Conservation (phyloP, 106 monocot genomes). For the Amphibolis antarctica region DNA sequence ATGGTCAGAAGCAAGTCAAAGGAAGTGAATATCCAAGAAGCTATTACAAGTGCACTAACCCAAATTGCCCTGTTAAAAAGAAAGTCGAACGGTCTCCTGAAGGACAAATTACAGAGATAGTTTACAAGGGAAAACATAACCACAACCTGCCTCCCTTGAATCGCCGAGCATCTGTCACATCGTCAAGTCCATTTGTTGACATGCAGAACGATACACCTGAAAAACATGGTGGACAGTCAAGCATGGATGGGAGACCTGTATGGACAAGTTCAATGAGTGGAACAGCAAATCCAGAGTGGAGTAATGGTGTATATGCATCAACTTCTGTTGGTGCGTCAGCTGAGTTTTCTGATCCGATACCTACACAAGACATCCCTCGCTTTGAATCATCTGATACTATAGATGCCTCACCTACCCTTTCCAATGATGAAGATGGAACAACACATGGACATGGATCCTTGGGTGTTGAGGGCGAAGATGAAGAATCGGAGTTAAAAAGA, state of each 20-base stretch:
- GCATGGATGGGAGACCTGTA: slow-evolving; percentile 10
- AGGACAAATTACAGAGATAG: slow-evolving; percentile 69
- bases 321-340: slow-evolving; percentile 17
- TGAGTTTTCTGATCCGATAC: slow-evolving; percentile 29
- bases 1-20: slow-evolving; percentile 94
- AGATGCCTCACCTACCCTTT: slow-evolving; percentile 36
- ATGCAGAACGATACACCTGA: slow-evolving; percentile 30
- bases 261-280: slow-evolving; percentile 19
- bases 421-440: slow-evolving; percentile 40
- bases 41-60: slow-evolving; percentile 88
- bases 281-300: slow-evolving; percentile 16
- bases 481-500: slow-evolving; percentile 68
- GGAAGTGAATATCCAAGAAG: slow-evolving; percentile 78
- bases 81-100: slow-evolving; percentile 76
- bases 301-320: slow-evolving; percentile 21
- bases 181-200: slow-evolving; percentile 14
- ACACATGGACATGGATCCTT: slow-evolving; percentile 34
- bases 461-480: slow-evolving; percentile 38
- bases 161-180: slow-evolving; percentile 21
- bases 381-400: slow-evolving; percentile 36
- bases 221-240: slow-evolving; percentile 9
- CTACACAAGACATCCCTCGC: slow-evolving; percentile 22
- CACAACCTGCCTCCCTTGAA: slow-evolving; percentile 45
- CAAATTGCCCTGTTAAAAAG: slow-evolving; percentile 74
- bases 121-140: slow-evolving; percentile 70